Percentiles rank a stretch among this genome's conserved stretches.
Evolutionary conservation across 2,329 filamentous ascomycete genomes (phyloP).

Genomic region (Penicillium rolfsii): DNA sequence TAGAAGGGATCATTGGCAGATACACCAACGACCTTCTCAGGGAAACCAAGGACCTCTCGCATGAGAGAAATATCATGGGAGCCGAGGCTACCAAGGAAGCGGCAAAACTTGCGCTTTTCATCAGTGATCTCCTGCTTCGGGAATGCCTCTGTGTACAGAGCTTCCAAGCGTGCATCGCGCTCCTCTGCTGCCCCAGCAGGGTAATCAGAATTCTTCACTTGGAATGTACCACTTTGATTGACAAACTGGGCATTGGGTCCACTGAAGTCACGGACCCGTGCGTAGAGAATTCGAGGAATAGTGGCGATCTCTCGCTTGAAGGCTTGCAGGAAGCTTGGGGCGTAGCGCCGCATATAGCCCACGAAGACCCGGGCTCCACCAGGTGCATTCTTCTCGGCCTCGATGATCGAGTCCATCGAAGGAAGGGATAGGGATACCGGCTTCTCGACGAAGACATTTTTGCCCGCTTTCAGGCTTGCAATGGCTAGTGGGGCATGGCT

Average conservation of each 20-base stretch:
- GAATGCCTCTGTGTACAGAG: slow-evolving; percentile 19
- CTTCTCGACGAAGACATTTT: slow-evolving; percentile 25
- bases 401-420: slow-evolving; percentile 17
- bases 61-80: slow-evolving; percentile 26
- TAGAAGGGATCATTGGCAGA: slow-evolving; percentile 24
- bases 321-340: slow-evolving; percentile 20
- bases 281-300: slow-evolving; percentile 22
- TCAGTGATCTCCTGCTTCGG: slow-evolving; percentile 20
- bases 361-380: slow-evolving; percentile 23
- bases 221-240: slow-evolving; percentile 22
- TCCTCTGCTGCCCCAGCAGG: slow-evolving; percentile 15
- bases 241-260: slow-evolving; percentile 23
- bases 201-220: slow-evolving; percentile 19
- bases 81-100: slow-evolving; percentile 23
- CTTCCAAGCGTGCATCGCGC: slow-evolving; percentile 15
- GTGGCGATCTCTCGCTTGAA: slow-evolving; percentile 23
- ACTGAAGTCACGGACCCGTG: slow-evolving; percentile 24
- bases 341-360: slow-evolving; percentile 26
- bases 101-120: slow-evolving; percentile 22
- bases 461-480: slow-evolving; percentile 21
- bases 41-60: slow-evolving; percentile 23
- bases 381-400: slow-evolving; percentile 19
- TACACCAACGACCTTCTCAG: slow-evolving; percentile 15
- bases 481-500: slow-evolving; percentile 22
- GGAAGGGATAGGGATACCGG: slow-evolving; percentile 19